Evolutionary conservation across 1,284 basidiomycete genomes (phyloP).

Genomic region (Tylopilus orsonianus): DNA sequence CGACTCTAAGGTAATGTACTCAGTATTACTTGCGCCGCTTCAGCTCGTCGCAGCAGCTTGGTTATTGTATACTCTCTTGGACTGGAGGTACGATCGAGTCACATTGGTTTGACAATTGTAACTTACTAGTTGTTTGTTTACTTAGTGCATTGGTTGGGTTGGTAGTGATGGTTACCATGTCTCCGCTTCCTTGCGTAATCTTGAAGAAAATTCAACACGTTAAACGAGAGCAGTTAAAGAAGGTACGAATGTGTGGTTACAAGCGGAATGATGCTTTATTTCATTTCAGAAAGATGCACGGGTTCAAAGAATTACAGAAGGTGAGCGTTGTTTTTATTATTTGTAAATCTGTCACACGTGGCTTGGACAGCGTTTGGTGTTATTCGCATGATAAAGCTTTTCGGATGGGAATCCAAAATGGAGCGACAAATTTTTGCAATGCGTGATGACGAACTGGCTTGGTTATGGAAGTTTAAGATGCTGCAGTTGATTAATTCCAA

Average conservation of each 20-base stretch:
- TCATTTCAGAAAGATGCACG: background rate
- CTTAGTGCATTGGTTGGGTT: background rate
- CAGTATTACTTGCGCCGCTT: background rate
- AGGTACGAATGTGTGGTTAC: background rate
- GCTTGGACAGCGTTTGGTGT: background rate
- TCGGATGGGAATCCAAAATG: slow-evolving; percentile 1
- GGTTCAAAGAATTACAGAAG: background rate
- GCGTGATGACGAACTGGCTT: slow-evolving; percentile 1
- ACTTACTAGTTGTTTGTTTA: background rate
- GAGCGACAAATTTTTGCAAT: background rate
- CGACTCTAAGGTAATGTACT: background rate
- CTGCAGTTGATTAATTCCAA: background rate
- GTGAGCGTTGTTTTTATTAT: background rate
- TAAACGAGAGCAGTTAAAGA: background rate
- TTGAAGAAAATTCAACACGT: background rate
- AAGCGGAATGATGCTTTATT: background rate
- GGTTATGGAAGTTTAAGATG: background rate
- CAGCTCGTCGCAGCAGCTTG: background rate
- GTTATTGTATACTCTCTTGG: background rate
- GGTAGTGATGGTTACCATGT: background rate
- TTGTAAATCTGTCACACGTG: background rate
- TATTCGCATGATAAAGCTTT: slow-evolving; percentile 2
- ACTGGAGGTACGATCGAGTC: background rate
- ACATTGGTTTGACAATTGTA: background rate
- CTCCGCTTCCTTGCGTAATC: background rate